Conservation (phyloP, 371 early-diverging fungal genomes). For the Nematocida parisii region DNA sequence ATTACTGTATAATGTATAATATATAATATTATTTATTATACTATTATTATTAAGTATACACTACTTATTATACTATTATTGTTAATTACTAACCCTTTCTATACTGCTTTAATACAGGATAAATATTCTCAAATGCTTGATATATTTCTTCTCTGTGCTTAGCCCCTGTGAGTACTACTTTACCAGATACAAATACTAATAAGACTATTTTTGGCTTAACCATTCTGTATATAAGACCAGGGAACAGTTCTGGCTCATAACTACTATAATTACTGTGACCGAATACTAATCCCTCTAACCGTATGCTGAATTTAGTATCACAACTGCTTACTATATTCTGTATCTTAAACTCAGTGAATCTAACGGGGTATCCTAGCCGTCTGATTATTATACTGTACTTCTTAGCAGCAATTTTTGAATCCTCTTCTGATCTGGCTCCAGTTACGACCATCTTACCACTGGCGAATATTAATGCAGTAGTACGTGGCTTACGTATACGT, state of each 20-base stretch:
- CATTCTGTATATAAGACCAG: conserved; percentile 99
- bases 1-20: too few relatives aligned
- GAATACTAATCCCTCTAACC: conserved; percentile 94
- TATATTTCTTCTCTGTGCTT: conserved; percentile 97
- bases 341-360: conserved; percentile 98
- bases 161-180: conserved; percentile 98
- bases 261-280: conserved; percentile 92
- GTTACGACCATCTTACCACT: conserved; percentile 94
- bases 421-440: conserved; percentile 73
- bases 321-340: conserved; percentile 99
- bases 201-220: conserved; percentile 98
- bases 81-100: conserved; percentile 65
- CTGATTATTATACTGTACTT: conserved; percentile 99
- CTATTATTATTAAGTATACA: too few relatives aligned
- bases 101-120: conserved; percentile 78
- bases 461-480: conserved; percentile 98
- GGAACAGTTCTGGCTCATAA: conserved; percentile 99
- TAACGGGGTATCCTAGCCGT: conserved; percentile 94
- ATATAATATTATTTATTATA: too few relatives aligned
- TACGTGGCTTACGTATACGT: conserved; percentile 96
- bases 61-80: too few relatives aligned
- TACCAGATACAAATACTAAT: conserved; percentile 98
- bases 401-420: conserved; percentile 92
- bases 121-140: conserved; percentile 97
- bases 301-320: conserved; percentile 98